Percentiles rank a stretch among this genome's conserved stretches.
These are phyloP conservation scores for Sclerotinia subarctica DNA, from an alignment of 2,329 filamentous ascomycete species.

Conservation along the genomic window DNA sequence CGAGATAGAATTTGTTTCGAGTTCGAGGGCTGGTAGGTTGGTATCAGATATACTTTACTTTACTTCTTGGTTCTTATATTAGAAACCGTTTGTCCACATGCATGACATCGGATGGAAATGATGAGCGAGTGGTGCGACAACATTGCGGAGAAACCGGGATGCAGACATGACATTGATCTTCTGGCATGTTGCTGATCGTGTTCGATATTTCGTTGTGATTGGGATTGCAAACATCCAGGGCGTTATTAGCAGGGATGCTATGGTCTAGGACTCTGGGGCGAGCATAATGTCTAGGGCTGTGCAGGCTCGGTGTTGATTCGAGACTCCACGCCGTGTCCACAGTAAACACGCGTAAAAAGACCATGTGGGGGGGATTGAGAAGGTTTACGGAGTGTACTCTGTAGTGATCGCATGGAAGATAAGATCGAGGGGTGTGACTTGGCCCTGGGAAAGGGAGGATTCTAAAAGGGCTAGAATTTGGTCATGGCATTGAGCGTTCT, in stretches of 20 bases:
- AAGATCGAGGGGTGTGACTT: background rate
- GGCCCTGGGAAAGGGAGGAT: background rate
- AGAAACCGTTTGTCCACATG: background rate
- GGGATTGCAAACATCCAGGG: background rate
- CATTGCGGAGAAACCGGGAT: background rate
- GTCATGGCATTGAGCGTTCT: background rate
- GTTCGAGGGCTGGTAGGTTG: background rate
- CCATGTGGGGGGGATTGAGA: constrained; percentile 10
- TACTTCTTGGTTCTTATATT: background rate
- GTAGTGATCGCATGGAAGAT: background rate
- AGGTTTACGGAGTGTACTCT: background rate
- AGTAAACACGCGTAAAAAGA: constrained; percentile 3
- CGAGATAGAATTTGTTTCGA: background rate
- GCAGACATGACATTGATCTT: constrained; percentile 4
- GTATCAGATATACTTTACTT: constrained; percentile 2
- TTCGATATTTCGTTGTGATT: constrained; percentile 6
- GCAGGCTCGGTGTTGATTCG: background rate
- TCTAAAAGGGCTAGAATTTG: background rate
- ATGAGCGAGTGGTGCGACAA: constrained; percentile 5
- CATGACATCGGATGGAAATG: background rate
- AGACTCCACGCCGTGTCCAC: constrained; percentile 7
- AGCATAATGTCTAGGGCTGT: constrained; percentile 15
- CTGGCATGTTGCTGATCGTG: background rate
- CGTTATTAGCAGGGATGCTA: background rate
- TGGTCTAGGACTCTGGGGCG: constrained; percentile 3